These are phyloP conservation scores for Cercospora citrullina DNA, from an alignment of 2,329 filamentous ascomycete species.

Conservation along the genomic window DNA sequence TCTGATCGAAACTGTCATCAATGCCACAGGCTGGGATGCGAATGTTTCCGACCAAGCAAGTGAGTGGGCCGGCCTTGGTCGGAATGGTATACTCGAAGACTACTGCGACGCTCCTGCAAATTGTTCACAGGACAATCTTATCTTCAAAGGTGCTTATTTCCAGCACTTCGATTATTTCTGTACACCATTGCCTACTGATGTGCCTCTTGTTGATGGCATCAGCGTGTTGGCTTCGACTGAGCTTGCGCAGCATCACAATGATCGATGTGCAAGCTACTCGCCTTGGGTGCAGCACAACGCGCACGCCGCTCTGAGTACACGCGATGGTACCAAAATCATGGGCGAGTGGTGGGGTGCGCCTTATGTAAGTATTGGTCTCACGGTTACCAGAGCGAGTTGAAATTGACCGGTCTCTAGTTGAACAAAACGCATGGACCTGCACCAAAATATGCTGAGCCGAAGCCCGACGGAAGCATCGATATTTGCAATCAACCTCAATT, in stretches of 20 bases:
- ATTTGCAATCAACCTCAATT: slow-evolving; percentile 46
- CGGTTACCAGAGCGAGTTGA: not conserved
- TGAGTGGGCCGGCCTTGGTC: slow-evolving; percentile 73
- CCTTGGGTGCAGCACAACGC: slow-evolving; percentile 80
- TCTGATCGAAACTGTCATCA: slow-evolving; percentile 71
- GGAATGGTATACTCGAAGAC: slow-evolving; percentile 80
- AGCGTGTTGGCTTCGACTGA: slow-evolving; percentile 43
- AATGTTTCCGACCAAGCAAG: slow-evolving; percentile 15
- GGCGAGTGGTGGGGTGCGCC: slow-evolving; percentile 79
- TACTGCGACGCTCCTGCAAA: slow-evolving; percentile 71
- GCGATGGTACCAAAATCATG: slow-evolving; percentile 59
- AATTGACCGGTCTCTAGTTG: slow-evolving; percentile 13
- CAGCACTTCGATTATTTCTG: slow-evolving; percentile 85
- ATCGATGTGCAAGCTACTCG: slow-evolving; percentile 65
- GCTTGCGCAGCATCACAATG: slow-evolving; percentile 51
- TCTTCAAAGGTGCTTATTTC: slow-evolving; percentile 96
- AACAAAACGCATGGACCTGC: slow-evolving; percentile 28
- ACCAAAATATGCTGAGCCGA: slow-evolving; percentile 24
- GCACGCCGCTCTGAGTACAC: slow-evolving; percentile 68
- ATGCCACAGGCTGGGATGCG: slow-evolving; percentile 70
- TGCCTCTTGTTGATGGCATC: slow-evolving; percentile 48
- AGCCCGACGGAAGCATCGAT: slow-evolving; percentile 51
- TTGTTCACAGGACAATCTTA: slow-evolving; percentile 82
- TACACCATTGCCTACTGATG: slow-evolving; percentile 55
- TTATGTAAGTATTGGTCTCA: slow-evolving; percentile 16